Percentiles rank a stretch among this genome's conserved stretches.
Conservation (phyloP, 768 basidiomycete species). For the Chlorophyllum brunneum region DNA sequence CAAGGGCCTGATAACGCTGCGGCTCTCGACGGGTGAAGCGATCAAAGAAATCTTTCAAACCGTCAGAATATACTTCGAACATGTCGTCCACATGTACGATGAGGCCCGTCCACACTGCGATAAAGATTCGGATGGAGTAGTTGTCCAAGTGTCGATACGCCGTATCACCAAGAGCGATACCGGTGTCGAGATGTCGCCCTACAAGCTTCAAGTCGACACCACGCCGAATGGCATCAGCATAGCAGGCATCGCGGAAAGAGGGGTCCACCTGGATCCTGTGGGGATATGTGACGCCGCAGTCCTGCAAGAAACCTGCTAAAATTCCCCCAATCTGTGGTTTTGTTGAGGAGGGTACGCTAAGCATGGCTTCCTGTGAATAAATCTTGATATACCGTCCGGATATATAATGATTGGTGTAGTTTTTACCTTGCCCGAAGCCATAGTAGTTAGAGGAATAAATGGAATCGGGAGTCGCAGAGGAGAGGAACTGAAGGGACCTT, state of each 20-base stretch:
- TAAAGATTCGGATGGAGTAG: background rate
- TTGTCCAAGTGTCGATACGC: background rate
- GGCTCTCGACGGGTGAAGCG: background rate
- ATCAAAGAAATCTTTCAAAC: background rate
- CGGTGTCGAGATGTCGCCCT: background rate
- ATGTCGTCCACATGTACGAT: background rate
- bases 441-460: no score
- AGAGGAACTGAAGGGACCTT: no score
- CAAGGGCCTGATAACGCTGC: conserved; percentile 18
- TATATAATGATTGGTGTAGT: no score
- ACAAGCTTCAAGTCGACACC: background rate
- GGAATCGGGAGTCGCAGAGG: no score
- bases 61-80: background rate
- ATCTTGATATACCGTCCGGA: no score
- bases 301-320: no score
- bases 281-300: background rate
- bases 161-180: background rate
- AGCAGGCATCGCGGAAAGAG: background rate
- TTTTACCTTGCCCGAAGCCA: no score
- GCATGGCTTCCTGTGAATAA: no score
- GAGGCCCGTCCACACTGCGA: background rate
- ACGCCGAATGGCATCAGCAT: background rate
- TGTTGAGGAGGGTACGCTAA: no score
- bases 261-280: background rate
- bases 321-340: no score